A percentile compares a stretch with the other conserved stretches of the same genome.
phyloP scores from a whole-genome alignment of 2,329 filamentous ascomycete species.

The Dactylellina drechsleri region DNA sequence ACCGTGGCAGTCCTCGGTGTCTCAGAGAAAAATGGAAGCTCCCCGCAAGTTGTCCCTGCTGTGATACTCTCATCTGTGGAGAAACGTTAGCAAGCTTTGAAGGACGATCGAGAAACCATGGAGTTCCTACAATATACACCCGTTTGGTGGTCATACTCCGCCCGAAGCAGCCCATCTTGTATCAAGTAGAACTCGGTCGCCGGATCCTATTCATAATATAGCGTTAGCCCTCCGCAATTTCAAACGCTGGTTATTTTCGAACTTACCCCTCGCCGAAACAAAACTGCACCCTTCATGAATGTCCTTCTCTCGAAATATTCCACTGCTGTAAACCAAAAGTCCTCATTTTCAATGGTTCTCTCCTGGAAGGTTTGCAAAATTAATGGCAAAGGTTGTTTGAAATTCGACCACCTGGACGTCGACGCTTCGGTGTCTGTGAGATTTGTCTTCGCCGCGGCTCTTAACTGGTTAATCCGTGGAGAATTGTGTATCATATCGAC shows the following conservation, averaged over 20 bases:
- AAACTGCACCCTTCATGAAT: constrained; percentile 74
- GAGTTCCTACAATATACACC: constrained; percentile 70
- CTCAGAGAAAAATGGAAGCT: constrained; percentile 94
- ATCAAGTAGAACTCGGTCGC: constrained; percentile 89
- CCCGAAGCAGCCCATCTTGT: constrained; percentile 86
- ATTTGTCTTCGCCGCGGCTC: constrained; percentile 79
- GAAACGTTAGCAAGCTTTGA: constrained; percentile 7
- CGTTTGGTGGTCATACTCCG: constrained; percentile 90
- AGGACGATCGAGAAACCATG: not conserved
- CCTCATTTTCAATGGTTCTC: constrained; percentile 83
- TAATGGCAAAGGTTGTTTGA: constrained; percentile 88
- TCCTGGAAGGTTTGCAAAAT: constrained; percentile 96
- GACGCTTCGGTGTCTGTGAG: constrained; percentile 73
- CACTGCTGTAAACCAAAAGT: constrained; percentile 89
- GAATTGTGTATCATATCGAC: constrained; percentile 75
- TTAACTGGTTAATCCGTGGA: constrained; percentile 80
- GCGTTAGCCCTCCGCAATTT: constrained; percentile 19
- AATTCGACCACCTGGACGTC: constrained; percentile 79
- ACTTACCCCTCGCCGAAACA: constrained; percentile 75
- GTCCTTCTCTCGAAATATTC: constrained; percentile 78
- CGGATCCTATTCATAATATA: constrained; percentile 64
- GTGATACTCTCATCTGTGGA: constrained; percentile 51
- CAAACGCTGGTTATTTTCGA: constrained; percentile 48
- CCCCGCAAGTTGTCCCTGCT: constrained; percentile 81
- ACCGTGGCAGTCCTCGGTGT: constrained; percentile 88